These are phyloP conservation scores for Poa annua DNA, from an alignment of 176 grass and related monocot genomes.

Conservation along the genomic window DNA sequence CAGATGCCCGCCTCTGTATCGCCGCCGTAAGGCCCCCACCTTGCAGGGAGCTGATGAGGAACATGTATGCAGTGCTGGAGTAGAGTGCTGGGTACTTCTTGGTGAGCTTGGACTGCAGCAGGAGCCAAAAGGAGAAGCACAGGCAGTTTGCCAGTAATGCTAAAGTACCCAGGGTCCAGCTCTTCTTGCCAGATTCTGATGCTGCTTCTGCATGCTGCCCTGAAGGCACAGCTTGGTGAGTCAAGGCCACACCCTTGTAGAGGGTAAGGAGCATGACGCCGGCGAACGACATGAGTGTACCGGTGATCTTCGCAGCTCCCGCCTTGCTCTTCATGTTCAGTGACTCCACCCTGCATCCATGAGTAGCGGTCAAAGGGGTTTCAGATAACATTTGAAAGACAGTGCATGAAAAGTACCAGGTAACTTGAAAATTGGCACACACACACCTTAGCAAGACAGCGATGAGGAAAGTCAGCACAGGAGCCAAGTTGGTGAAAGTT, in stretches of 20 bases:
- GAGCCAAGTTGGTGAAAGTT: constrained; percentile 79
- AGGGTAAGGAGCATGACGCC: constrained; percentile 72
- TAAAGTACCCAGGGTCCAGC: constrained; percentile 72
- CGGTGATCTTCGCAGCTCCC: constrained; percentile 63
- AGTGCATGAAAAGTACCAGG: neutral
- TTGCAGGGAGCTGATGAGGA: constrained; percentile 85
- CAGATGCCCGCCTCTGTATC: constrained; percentile 60
- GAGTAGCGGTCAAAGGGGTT: neutral
- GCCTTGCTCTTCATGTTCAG: constrained; percentile 71
- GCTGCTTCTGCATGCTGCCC: constrained; percentile 23
- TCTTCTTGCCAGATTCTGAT: constrained; percentile 38
- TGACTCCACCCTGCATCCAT: constrained; percentile 58
- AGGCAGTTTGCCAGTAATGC: constrained; percentile 71
- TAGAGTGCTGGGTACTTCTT: constrained; percentile 90
- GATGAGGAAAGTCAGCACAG: constrained; percentile 84
- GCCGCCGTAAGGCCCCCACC: constrained; percentile 48
- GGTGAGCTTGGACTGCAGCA: constrained; percentile 73
- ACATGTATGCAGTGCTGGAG: constrained; percentile 78
- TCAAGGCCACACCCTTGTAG: constrained; percentile 74
- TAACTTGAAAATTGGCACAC: neutral
- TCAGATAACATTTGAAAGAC: neutral
- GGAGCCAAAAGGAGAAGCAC: constrained; percentile 82
- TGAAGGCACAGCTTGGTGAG: constrained; percentile 39
- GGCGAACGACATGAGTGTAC: constrained; percentile 58
- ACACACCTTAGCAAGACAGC: constrained; percentile 52